Conservation (phyloP, 192 early-diverging fungal species). For the Backusella morwellensis region DNA sequence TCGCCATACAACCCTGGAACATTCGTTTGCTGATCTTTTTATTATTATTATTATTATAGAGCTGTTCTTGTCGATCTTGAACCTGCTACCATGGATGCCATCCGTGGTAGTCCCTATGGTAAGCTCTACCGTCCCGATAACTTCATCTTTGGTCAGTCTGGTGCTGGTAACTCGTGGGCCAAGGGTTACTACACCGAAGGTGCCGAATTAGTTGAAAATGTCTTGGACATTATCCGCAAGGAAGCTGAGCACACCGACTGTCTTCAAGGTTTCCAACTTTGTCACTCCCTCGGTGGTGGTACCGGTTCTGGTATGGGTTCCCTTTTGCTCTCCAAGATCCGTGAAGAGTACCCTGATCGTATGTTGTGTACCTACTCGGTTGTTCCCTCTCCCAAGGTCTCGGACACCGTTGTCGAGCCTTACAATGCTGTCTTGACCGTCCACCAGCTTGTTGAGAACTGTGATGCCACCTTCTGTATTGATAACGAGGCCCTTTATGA, state of each 20-base stretch:
- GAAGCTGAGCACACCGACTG: constrained; percentile 96
- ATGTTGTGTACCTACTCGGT: constrained; percentile 99
- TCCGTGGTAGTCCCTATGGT: constrained; percentile 78
- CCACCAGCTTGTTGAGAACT: constrained; percentile 70
- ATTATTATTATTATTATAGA: constrained; percentile 51
- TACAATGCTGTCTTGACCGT: constrained; percentile 69
- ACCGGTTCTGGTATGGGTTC: constrained; percentile 98
- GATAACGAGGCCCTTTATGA: constrained; percentile 65
- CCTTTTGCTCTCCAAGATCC: constrained; percentile 94
- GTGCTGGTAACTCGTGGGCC: constrained; percentile 99
- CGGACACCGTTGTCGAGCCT: constrained; percentile 91
- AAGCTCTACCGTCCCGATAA: constrained; percentile 97
- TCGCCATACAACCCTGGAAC: too few relatives aligned
- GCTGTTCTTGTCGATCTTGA: constrained; percentile 96
- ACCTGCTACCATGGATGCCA: constrained; percentile 93
- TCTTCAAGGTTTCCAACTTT: constrained; percentile 98
- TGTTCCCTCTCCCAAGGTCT: constrained; percentile 95
- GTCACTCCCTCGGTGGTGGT: constrained; percentile 97
- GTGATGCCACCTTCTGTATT: constrained; percentile 67
- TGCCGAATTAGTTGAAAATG: constrained; percentile 94
- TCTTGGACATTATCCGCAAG: constrained; percentile 94
- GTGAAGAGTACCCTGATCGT: constrained; percentile 99
- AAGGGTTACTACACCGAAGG: constrained; percentile 99
- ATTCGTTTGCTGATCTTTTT: neutral
- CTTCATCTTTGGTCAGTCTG: constrained; percentile 92